Evolutionary conservation across 345 rosid genomes (phyloP).

Genomic region (Linum usitatissimum): DNA sequence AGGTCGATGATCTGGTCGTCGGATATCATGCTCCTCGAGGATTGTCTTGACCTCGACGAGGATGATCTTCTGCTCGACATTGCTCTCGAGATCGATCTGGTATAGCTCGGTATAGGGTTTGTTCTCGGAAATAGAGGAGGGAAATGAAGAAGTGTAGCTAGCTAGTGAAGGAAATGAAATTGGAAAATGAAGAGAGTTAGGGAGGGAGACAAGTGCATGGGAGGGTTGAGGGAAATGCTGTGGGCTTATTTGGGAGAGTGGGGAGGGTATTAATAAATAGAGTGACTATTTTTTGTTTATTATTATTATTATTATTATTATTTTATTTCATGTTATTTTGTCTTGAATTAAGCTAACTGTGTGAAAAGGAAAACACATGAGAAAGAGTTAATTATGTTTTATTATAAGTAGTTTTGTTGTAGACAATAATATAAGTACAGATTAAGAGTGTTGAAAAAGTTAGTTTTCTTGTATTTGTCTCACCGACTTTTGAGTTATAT

Average conservation of each 20-base stretch:
- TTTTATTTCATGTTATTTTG: too few relatives aligned
- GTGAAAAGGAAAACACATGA: too few relatives aligned
- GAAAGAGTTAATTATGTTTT: too few relatives aligned
- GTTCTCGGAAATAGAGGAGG: too few relatives aligned
- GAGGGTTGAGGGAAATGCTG: slow-evolving; percentile 24
- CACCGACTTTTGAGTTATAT: too few relatives aligned
- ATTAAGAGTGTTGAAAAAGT: too few relatives aligned
- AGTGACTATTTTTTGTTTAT: neutral
- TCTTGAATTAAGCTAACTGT: too few relatives aligned
- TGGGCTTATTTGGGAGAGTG: slow-evolving; percentile 22
- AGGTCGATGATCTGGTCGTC: slow-evolving; percentile 84
- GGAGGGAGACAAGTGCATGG: slow-evolving; percentile 46
- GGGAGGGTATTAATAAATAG: neutral
- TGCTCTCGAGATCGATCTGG: neutral
- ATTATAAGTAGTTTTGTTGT: too few relatives aligned
- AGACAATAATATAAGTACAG: too few relatives aligned
- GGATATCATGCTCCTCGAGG: slow-evolving; percentile 38
- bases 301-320: too few relatives aligned
- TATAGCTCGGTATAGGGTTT: neutral
- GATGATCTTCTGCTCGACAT: slow-evolving; percentile 82
- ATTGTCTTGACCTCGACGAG: slow-evolving; percentile 38
- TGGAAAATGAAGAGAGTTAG: neutral
- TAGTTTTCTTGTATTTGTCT: too few relatives aligned
- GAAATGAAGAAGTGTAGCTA: too few relatives aligned
- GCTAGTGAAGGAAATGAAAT: neutral